Percentiles rank a stretch among this genome's conserved stretches.
Conservation (phyloP, 306 rosid species). For the Amphicarpaea edgeworthii region DNA sequence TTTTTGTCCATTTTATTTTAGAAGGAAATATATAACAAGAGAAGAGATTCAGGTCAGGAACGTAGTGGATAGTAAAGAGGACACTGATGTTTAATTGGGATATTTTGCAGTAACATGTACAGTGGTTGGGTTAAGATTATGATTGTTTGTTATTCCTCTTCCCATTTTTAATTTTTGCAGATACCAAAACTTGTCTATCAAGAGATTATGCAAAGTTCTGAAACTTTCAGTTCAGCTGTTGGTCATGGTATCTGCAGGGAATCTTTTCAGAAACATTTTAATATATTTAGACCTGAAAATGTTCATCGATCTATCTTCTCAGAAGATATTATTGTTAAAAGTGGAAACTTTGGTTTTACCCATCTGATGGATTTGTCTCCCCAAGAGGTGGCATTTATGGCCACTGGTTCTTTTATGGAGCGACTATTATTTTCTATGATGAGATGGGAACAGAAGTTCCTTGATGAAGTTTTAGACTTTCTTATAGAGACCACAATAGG, state of each 20-base stretch:
- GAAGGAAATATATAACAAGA: constrained; percentile 2
- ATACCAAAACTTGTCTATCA: constrained; percentile 79
- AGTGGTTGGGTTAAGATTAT: constrained; percentile 14
- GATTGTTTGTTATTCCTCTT: constrained; percentile 25
- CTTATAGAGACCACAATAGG: constrained; percentile 58
- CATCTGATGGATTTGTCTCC: constrained; percentile 86
- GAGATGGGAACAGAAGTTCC: constrained; percentile 69
- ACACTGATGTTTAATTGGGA: neutral
- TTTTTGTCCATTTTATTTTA: neutral
- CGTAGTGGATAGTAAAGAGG: neutral
- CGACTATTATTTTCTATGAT: constrained; percentile 72
- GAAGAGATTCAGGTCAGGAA: neutral
- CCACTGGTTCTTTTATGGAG: constrained; percentile 81
- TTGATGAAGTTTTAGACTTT: constrained; percentile 65
- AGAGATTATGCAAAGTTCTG: constrained; percentile 67
- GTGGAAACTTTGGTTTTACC: constrained; percentile 90
- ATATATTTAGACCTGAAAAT: constrained; percentile 76
- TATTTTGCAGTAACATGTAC: neutral
- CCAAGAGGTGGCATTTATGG: constrained; percentile 81
- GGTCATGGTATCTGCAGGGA: constrained; percentile 64
- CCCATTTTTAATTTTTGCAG: constrained; percentile 48
- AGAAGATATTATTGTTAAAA: constrained; percentile 51
- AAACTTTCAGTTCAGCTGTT: constrained; percentile 60
- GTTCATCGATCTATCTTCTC: constrained; percentile 69
- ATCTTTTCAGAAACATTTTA: constrained; percentile 63